A percentile compares a stretch with the other conserved stretches of the same genome.
Conservation (phyloP, 2,329 filamentous ascomycete species). For the Elsinoe australis region DNA sequence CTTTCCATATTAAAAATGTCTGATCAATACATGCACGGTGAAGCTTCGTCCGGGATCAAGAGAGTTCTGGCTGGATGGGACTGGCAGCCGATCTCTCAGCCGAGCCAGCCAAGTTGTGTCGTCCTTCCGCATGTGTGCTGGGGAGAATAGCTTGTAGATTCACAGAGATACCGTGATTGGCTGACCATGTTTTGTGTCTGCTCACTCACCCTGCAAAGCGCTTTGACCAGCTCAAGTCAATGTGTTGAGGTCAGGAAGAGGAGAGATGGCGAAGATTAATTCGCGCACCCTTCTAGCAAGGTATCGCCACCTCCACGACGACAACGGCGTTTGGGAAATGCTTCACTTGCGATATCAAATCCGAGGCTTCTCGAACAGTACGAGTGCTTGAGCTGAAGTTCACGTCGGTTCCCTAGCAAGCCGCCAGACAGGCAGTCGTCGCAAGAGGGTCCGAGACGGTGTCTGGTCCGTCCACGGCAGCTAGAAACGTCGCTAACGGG, state of each 20-base stretch:
- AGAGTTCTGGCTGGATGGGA: background rate
- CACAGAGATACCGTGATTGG: constrained; percentile 1
- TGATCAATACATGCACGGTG: constrained; percentile 1
- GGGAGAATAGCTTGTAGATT: constrained; percentile 9
- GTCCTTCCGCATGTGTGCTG: constrained; percentile 13
- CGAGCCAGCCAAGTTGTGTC: constrained; percentile 1
- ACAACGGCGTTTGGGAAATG: too few relatives aligned
- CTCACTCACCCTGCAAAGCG: constrained; percentile 7
- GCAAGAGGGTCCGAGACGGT: constrained; percentile 12
- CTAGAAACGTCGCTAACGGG: constrained; percentile 16
- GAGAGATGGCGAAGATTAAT: background rate
- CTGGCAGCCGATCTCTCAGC: too few relatives aligned
- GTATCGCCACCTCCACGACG: too few relatives aligned
- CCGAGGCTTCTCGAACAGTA: background rate
- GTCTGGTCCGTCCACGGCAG: constrained; percentile 8
- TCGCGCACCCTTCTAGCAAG: background rate
- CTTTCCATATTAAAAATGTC: constrained; percentile 14
- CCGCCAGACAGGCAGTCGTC: background rate
- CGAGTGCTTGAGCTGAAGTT: too few relatives aligned
- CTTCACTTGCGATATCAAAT: too few relatives aligned
- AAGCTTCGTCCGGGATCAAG: constrained; percentile 2
- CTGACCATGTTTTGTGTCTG: constrained; percentile 5
- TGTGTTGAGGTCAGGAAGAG: background rate
- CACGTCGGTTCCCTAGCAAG: constrained; percentile 1
- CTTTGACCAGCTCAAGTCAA: constrained; percentile 1